phyloP scores from a whole-genome alignment of 352 stramenopile species.

The Phytopythium sindhum region DNA sequence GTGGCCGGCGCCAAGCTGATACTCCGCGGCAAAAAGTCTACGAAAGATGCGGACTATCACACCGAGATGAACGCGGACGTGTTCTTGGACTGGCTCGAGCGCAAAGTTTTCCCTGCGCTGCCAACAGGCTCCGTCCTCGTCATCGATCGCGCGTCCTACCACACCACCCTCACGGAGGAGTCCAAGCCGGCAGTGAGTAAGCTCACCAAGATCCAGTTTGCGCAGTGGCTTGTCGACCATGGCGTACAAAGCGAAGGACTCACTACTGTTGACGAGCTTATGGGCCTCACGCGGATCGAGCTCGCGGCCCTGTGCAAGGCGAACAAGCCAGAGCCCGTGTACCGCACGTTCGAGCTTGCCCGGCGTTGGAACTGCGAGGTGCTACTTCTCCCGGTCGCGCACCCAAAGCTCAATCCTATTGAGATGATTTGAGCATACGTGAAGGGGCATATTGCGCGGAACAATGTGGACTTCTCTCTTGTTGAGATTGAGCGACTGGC shows the following conservation, averaged over 20 bases:
- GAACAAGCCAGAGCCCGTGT: conserved; percentile 11
- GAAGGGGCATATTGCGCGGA: not conserved
- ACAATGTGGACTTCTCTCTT: not conserved
- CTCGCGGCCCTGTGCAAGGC: conserved; percentile 5
- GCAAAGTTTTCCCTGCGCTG: conserved; percentile 8
- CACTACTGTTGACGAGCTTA: not conserved
- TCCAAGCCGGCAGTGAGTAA: conserved; percentile 6
- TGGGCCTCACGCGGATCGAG: conserved; percentile 4
- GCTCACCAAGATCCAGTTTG: conserved; percentile 9
- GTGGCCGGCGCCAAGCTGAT: no score
- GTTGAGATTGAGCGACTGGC: not conserved
- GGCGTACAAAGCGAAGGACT: not conserved
- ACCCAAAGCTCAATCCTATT: conserved; percentile 21
- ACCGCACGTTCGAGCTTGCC: not conserved
- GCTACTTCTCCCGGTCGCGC: conserved; percentile 10
- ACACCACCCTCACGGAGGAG: conserved; percentile 17
- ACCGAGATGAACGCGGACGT: no score
- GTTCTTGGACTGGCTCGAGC: conserved; percentile 22
- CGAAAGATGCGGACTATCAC: no score
- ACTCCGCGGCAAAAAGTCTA: no score
- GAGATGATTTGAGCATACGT: conserved; percentile 6
- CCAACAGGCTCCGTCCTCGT: conserved; percentile 15
- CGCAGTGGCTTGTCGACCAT: conserved; percentile 9
- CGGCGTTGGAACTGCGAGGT: conserved; percentile 8
- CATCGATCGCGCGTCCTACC: conserved; percentile 20